phyloP scores from a whole-genome alignment of 495 filamentous ascomycete genomes.

The Penicillium silybi region DNA sequence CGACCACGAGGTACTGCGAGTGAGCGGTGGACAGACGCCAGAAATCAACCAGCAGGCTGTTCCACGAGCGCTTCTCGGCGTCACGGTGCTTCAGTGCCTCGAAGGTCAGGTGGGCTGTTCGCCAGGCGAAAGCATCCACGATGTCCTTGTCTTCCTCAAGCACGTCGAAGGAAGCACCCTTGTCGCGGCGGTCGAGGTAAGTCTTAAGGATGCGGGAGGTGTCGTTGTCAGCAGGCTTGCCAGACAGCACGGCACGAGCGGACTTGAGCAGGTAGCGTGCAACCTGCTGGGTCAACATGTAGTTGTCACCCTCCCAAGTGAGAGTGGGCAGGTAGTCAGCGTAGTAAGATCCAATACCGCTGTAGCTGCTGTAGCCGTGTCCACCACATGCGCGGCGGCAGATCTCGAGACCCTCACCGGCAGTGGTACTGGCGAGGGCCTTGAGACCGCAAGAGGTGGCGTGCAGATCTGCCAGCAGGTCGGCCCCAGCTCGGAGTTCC shows the following conservation, averaged over 20 bases:
- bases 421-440: conserved; percentile 62
- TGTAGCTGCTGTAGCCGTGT: conserved; percentile 68
- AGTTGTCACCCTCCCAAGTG: conserved; percentile 68
- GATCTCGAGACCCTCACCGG: conserved; percentile 65
- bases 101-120: conserved; percentile 64
- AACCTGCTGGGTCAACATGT: conserved; percentile 77
- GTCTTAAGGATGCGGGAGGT: conserved; percentile 53
- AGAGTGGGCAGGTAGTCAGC: conserved; percentile 66
- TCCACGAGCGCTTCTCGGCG: conserved; percentile 66
- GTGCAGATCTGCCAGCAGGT: conserved; percentile 68
- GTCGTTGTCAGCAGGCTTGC: conserved; percentile 52
- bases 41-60: conserved; percentile 68
- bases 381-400: conserved; percentile 70
- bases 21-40: conserved; percentile 66
- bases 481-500: conserved; percentile 58
- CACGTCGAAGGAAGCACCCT: conserved; percentile 65
- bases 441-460: conserved; percentile 72
- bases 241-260: conserved; percentile 57
- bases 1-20: conserved; percentile 65
- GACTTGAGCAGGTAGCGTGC: conserved; percentile 65
- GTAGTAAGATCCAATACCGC: conserved; percentile 64
- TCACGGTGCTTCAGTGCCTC: conserved; percentile 68
- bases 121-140: conserved; percentile 67
- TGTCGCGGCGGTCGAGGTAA: conserved; percentile 58
- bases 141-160: conserved; percentile 59